These are phyloP conservation scores for Plasmodium coatneyi DNA, from an alignment of 169 alveolate species.

Conservation along the genomic window DNA sequence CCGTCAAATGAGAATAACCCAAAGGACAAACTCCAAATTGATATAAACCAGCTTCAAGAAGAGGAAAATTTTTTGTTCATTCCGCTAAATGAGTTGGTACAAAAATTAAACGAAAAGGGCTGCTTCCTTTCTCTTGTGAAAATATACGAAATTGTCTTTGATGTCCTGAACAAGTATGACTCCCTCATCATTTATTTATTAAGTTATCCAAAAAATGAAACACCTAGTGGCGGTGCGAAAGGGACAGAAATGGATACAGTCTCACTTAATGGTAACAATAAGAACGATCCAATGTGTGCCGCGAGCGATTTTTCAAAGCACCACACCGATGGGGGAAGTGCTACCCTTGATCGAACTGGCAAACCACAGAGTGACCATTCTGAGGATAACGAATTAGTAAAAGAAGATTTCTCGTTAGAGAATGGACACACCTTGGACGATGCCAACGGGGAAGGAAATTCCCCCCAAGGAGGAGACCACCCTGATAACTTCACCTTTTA, in stretches of 20 bases:
- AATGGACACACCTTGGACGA: background rate
- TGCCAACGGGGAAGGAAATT: background rate
- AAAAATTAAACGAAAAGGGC: conserved; percentile 48
- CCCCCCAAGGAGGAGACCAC: background rate
- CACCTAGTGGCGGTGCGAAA: background rate
- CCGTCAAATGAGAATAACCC: background rate
- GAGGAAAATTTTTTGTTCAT: conserved; percentile 66
- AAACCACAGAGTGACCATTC: background rate
- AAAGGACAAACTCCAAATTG: background rate
- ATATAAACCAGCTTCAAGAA: conserved; percentile 23
- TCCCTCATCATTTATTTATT: conserved; percentile 44
- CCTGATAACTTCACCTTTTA: conserved; percentile 4
- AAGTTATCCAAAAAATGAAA: background rate
- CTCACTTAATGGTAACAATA: background rate
- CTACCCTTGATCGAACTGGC: background rate
- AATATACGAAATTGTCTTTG: conserved; percentile 66
- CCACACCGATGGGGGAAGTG: background rate
- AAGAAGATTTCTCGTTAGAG: background rate
- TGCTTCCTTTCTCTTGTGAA: conserved; percentile 42
- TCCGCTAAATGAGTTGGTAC: conserved; percentile 56
- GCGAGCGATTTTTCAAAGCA: background rate
- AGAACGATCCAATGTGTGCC: background rate
- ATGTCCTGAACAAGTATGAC: conserved; percentile 52
- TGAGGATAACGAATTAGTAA: background rate
- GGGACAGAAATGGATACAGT: background rate